These are phyloP conservation scores for Chamaecyparis obtusa DNA, from an alignment of 75 land plant genomes.

Conservation along the genomic window DNA sequence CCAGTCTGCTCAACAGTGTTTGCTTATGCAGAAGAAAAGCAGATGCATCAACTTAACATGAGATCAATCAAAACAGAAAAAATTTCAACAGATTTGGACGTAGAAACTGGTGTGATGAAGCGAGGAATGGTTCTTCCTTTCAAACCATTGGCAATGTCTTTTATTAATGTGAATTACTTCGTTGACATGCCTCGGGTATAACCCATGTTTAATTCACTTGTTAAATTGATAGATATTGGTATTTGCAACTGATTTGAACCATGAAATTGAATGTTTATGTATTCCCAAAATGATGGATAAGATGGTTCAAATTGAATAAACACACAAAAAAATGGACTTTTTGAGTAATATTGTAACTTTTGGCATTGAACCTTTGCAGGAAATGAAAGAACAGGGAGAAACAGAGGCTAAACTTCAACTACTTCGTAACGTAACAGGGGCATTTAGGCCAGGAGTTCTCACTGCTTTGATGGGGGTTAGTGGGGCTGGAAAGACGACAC, in stretches of 20 bases:
- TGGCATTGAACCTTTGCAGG: slow-evolving; percentile 28
- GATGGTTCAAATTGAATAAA: neutral
- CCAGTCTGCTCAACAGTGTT: neutral
- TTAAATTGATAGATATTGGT: neutral
- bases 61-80: neutral
- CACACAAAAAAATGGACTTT: neutral
- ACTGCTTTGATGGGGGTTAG: slow-evolving; percentile 87
- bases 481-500: slow-evolving; percentile 93
- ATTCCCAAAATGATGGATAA: neutral
- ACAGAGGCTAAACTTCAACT: slow-evolving; percentile 60
- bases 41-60: neutral
- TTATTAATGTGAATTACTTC: slow-evolving; percentile 72
- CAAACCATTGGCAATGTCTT: slow-evolving; percentile 74
- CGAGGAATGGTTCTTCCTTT: slow-evolving; percentile 91
- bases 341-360: neutral
- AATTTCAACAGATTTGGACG: slow-evolving; percentile 17
- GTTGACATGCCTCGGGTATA: slow-evolving; percentile 73
- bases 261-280: neutral
- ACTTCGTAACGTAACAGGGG: slow-evolving; percentile 58
- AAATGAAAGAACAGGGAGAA: slow-evolving; percentile 61
- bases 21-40: neutral
- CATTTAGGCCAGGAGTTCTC: slow-evolving; percentile 78
- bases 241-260: neutral
- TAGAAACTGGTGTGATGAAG: slow-evolving; percentile 39
- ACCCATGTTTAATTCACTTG: neutral